Evolutionary conservation across 805 yeast species (phyloP).

Genomic region (Candida verbasci): DNA sequence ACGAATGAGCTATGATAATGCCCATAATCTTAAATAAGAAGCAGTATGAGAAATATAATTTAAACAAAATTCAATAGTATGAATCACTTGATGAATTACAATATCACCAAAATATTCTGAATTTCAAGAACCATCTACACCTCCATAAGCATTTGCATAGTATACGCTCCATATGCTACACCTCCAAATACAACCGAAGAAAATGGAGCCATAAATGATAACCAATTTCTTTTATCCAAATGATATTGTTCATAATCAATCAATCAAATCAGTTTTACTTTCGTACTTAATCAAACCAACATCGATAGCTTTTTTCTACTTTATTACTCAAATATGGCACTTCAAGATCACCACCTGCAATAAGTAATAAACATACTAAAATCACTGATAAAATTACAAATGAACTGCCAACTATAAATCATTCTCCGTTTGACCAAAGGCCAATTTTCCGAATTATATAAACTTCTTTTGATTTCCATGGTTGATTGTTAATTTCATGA

Average conservation of each 20-base stretch:
- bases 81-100: too few species aligned
- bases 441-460: background rate
- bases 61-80: too few species aligned
- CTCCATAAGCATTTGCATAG: background rate
- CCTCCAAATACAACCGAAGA: background rate
- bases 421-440: background rate
- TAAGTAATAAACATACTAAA: background rate
- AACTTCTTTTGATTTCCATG: too few species aligned
- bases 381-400: background rate
- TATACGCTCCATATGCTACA: background rate
- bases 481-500: too few species aligned
- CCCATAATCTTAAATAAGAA: too few species aligned
- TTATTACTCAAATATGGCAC: background rate
- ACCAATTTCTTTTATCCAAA: background rate
- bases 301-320: background rate
- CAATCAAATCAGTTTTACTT: background rate
- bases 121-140: too few species aligned
- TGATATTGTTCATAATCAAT: background rate
- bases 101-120: too few species aligned
- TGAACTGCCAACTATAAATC: background rate
- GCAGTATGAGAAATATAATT: too few species aligned
- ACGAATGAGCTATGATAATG: too few species aligned
- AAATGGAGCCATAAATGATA: background rate
- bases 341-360: background rate
- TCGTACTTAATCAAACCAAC: background rate